Evolutionary conservation across 1,139 yeast species (phyloP), one percentile per base, ranked within the genome.

Genomic region (Blastobotrys buckinghamii): DNA sequence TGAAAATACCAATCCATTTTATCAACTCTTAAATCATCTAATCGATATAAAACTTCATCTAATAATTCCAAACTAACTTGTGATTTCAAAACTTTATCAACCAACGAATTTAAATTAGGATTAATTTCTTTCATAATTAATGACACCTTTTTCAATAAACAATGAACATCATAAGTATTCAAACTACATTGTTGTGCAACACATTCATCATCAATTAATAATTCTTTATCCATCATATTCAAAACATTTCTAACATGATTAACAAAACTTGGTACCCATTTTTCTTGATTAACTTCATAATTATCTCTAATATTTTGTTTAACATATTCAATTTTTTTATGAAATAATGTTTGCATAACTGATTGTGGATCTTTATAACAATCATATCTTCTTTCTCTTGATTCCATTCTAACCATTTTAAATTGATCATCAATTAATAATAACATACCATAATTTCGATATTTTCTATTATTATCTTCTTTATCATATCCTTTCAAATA

Each of bases 181-280:
- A 52, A 48, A 5, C 52, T 49, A 36, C 61, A 57, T 45, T 57
- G 62, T 51, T 59, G 60, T 7, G 56, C 45, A 8, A 58, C 45
- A 45, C 56, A 59, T 32, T 59, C 62, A 30, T 50, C 49, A 48
- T 59, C 63, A 29, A 57, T 38, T 20, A 51, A 47, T 13, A 47
- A 44, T 16, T 45, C 39, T 20, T 44, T 50, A 40, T 32, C 50
- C 41, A 51, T 44, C 45, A 49, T 44, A 37, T 50, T 42, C 32
- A 54, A 46, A 26, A 51, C 45, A n/a, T 38, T 37, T 22, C 47
- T 39, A 13, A 52, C 51, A 41, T 55, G 58, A 32, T 50, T 51
- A 27, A 59, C 47, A 37, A 58, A 45, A 34, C 50, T 45, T n/a
- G 61, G 61, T 27, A 59, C 47, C 62, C 62, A 59, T 39, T 47